Evolutionary conservation across 257 asterid genomes (phyloP), one percentile per base, ranked within the genome.

Genomic region (Prunella vulgaris): DNA sequence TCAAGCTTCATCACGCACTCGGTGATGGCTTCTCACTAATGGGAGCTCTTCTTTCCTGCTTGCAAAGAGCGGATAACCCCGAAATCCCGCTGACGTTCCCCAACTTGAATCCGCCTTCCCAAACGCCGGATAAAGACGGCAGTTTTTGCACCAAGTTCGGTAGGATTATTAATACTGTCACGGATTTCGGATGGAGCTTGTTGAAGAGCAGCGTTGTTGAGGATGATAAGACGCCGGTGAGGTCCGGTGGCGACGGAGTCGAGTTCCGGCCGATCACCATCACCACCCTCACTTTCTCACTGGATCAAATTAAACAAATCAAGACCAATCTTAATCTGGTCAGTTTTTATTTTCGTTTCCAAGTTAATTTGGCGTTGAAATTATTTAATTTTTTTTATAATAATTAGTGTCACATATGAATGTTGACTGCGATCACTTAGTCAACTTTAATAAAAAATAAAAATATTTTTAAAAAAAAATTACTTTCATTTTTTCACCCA

Each of bases 31-130:
- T 70, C 74, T 85, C 96, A 0, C 68, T 90, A 1, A 86, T 87
- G 93, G 96, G 96, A 9, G 95, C 93, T 12, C 89, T 90, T 18
- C 85, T 90, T 18, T 90, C 96, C 4, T 87, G 93, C 74, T 52
- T 87, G 52, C 81, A 83, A 37, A 58, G 96, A 32, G 86, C 81
- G 0, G 93, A 90, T 10, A 56, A 87, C 37, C 95, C 96, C 20
- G 35, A 48, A 1, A 62, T 85, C 15, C 90, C 95, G 0, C 48
- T 83, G 0, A 85, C 90, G 0, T 84, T 89, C 28, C 95, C 96
- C 0, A 24, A 76, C 2, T 66, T 81, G 32, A 76, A 33, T 3
- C 62, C 74, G 1, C 59, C 64, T 0, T 28, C 1, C 28, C 74
- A 15, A 7, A 1, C 17, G 1, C 10, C 12, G 0, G 18, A 53